Base-by-base conservation (phyloP, 2,329 filamentous ascomycete genomes). In the Penicillium sp. region DNA sequence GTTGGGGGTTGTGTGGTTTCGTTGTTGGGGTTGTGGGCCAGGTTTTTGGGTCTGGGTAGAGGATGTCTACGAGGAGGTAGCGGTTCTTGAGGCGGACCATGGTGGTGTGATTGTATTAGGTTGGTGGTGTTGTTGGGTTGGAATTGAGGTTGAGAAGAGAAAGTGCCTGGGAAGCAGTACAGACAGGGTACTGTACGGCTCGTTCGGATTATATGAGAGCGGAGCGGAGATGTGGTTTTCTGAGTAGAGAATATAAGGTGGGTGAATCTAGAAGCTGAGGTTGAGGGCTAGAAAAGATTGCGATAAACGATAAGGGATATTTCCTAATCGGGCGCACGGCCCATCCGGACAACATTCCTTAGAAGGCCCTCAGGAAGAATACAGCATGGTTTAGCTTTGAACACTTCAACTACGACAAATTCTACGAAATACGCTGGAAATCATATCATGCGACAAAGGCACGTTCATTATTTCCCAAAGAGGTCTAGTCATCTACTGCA, bases 51-150 rank as follows among this genome's bases (percentile, higher is more conserved):
- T 85, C 81, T 0, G 92, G 91, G 68, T 97, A 97, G 44, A 97
- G 81, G 62, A 97, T 91, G 71, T 96, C 90, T 59, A 97, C 85
- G n/a, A 97, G 85, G 17, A 99, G 84, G 73, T 99, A 99, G 67
- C 94, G 88, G 75, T 96, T 89, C 76, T 99, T 99, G 64, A 97
- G 85, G 70, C 94, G 90, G 57, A 99, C 94, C 94, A 99, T 97
- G 46, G 41, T 76, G 63, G 30, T 31, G 28, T 37, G n/a, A 2
- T 41, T 49, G 45, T 37, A 2, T 50, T 44, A 12, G 9, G 40
- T 36, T 45, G 49, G 16, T 26, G 22, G 22, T 30, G 16, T 4
- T 12, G 30, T n/a, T 26, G 25, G 3, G 9, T 17, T 41, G 11
- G 11, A n/a, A 44, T 11, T 43, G 31, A 19, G 5, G n/a, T 22